Percentiles rank a stretch among this genome's conserved stretches.
Evolutionary conservation across 2,329 filamentous ascomycete species (phyloP).

Genomic region (Calycina herbarum): DNA sequence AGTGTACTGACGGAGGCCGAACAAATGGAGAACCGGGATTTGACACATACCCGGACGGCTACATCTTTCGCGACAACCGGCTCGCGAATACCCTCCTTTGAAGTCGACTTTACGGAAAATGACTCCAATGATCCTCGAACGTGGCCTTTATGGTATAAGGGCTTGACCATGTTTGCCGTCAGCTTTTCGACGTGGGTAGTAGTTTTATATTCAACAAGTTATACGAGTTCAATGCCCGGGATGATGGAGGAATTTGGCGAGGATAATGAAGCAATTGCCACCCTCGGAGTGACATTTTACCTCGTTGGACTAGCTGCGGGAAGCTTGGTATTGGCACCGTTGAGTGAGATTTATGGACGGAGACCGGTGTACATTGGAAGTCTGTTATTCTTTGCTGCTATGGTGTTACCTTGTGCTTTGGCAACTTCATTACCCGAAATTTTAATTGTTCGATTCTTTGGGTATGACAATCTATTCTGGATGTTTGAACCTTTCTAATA

Average conservation of each 20-base stretch:
- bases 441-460: constrained; percentile 73
- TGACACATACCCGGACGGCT: constrained; percentile 42
- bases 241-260: constrained; percentile 67
- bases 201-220: constrained; percentile 75
- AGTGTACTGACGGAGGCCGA: constrained; percentile 44
- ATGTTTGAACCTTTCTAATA: neutral
- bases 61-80: constrained; percentile 47
- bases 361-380: constrained; percentile 68
- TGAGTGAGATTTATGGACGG: constrained; percentile 70
- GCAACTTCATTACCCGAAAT: constrained; percentile 67
- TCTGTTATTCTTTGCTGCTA: constrained; percentile 61
- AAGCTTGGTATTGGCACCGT: constrained; percentile 70
- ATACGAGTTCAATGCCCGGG: constrained; percentile 70
- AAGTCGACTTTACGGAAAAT: constrained; percentile 68
- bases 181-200: constrained; percentile 42
- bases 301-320: constrained; percentile 72
- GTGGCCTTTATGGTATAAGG: constrained; percentile 58
- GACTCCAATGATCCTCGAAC: constrained; percentile 67
- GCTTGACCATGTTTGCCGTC: constrained; percentile 39
- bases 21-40: constrained; percentile 38
- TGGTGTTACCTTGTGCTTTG: constrained; percentile 71
- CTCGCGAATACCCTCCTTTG: constrained; percentile 59
- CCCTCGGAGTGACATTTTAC: constrained; percentile 77
- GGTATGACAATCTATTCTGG: constrained; percentile 45
- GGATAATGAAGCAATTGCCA: constrained; percentile 58